A percentile compares a stretch with the other conserved stretches of the same genome.
Evolutionary conservation across 805 yeast genomes (phyloP).

Genomic region (Ascoidea rubescens): DNA sequence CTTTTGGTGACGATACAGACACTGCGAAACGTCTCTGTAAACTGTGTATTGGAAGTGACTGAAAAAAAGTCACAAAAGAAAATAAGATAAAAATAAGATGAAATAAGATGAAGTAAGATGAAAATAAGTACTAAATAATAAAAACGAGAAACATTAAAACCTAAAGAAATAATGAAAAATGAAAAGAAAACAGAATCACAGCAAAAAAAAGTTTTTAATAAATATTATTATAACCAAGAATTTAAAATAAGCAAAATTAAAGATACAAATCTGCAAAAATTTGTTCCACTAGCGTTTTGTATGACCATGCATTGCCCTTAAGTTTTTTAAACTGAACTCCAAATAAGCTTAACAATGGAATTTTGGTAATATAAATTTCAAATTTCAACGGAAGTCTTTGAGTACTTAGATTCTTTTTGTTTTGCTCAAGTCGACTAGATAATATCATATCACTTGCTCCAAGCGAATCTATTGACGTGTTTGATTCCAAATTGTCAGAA

Average conservation of each 20-base stretch:
- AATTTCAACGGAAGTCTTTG: constrained; percentile 60
- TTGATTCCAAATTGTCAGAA: constrained; percentile 12
- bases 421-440: constrained; percentile 8
- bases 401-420: constrained; percentile 6
- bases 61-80: too few species aligned
- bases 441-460: constrained; percentile 12
- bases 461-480: constrained; percentile 17
- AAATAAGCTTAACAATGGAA: constrained; percentile 76
- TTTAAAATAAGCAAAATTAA: constrained; percentile 16
- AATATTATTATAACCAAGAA: too few species aligned
- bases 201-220: too few species aligned
- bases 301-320: constrained; percentile 90
- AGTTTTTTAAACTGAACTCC: constrained; percentile 94
- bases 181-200: too few species aligned
- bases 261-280: constrained; percentile 61
- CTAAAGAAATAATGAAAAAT: too few species aligned
- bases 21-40: too few species aligned
- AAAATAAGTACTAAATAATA: too few species aligned
- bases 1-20: too few species aligned
- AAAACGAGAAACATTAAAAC: too few species aligned
- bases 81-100: too few species aligned
- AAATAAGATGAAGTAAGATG: too few species aligned
- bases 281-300: constrained; percentile 80
- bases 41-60: too few species aligned
- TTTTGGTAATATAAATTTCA: constrained; percentile 85